Evolutionary conservation across 2,329 filamentous ascomycete species (phyloP), one percentile per base, ranked within the genome.

Genomic region (Ophiostoma quercus): DNA sequence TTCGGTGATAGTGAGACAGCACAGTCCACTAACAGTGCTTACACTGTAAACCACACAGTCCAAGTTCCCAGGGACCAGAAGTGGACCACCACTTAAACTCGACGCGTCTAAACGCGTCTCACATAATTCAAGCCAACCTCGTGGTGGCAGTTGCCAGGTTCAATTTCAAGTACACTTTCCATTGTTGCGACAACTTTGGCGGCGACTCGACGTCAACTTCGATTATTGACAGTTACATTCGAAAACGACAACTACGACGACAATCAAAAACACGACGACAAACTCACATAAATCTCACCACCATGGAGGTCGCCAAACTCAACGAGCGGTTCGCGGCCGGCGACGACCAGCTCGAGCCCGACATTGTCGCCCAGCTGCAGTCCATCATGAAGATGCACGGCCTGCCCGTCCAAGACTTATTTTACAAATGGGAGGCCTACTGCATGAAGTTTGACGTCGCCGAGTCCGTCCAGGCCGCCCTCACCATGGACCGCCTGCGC

Each of bases 341-440:
- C 79, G 76, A 83, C 79, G 76, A 83, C 79, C 76, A 85, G 81
- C 83, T 98, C 6, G 87, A 92, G 72, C 82, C 88, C 73, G 94
- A 98, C 78, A 86, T 98, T 70, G 82, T 92, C 73, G 82, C 85
- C 68, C 94, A 97, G 80, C 83, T 99, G 74, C 86, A 90, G 77
- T 96, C 92, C 71, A 96, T 97, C 77, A 86, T 95, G 81, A 88
- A 90, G 69, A 84, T 98, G 71, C 92, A 97, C 80, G 88, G 88
- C 66, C 85, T 98, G 72, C 87, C 88, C 19, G 84, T 89, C 43
- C 89, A 98, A 78, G 95, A 98, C 77, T 84, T 98, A 34, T 97
- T 92, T 80, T 97, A 92, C 87, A 98, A 98, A 84, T 99, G 95
- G 95, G 95, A 99, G 79, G 94, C 93, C 0, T 98, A 97, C 83